phyloP scores from a whole-genome alignment of 257 asterid species.

The Cinchona pubescens region DNA sequence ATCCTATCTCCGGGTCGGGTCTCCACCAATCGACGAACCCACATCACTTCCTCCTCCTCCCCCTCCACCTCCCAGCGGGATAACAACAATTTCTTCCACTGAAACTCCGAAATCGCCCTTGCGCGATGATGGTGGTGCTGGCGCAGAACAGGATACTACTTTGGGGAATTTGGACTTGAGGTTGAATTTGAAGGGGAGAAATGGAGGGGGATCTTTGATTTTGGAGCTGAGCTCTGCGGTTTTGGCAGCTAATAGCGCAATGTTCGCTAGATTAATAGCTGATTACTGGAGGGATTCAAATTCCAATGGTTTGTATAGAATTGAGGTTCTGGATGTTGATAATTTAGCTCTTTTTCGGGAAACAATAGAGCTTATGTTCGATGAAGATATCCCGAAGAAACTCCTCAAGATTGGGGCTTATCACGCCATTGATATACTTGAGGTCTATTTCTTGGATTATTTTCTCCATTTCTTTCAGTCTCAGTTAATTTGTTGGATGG shows the following conservation, averaged over 20 bases:
- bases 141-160: conserved; percentile 20
- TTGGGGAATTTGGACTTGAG: conserved; percentile 64
- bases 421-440: conserved; percentile 71
- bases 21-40: conserved; percentile 67
- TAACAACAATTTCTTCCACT: conserved; percentile 2
- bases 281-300: conserved; percentile 44
- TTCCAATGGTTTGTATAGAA: conserved; percentile 61
- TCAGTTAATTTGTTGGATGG: neutral
- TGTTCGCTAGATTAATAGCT: conserved; percentile 64
- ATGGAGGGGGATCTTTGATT: conserved; percentile 62
- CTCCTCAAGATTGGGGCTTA: conserved; percentile 70
- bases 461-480: too few relatives aligned
- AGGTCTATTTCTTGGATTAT: conserved; percentile 41
- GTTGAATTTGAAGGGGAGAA: conserved; percentile 74
- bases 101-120: conserved; percentile 36
- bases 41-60: conserved; percentile 7
- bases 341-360: conserved; percentile 67
- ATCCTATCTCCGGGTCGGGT: conserved; percentile 98
- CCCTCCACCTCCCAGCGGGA: conserved; percentile 7
- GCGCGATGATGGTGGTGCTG: conserved; percentile 21
- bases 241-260: conserved; percentile 57
- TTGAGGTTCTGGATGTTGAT: conserved; percentile 90
- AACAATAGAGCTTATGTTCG: conserved; percentile 86
- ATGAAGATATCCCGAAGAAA: conserved; percentile 57
- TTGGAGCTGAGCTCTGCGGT: conserved; percentile 78